Evolutionary conservation across 768 basidiomycete species (phyloP).

Genomic region (Crepidotus variabilis): DNA sequence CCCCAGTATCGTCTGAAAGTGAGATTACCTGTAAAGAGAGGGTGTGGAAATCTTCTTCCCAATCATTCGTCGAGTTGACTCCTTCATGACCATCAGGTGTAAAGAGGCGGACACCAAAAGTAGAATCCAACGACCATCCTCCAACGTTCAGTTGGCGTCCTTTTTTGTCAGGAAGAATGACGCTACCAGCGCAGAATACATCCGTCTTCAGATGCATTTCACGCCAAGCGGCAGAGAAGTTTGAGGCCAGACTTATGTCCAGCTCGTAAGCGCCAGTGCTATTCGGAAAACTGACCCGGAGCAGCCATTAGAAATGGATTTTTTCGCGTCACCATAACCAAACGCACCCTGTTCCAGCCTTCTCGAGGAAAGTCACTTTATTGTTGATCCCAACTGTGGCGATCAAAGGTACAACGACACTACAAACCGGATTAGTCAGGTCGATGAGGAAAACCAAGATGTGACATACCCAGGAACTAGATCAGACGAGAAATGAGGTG

Average conservation of each 20-base stretch:
- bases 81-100: constrained; percentile 66
- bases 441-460: neutral
- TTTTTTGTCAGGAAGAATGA: constrained; percentile 72
- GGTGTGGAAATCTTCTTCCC: constrained; percentile 66
- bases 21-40: constrained; percentile 54
- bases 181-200: constrained; percentile 74
- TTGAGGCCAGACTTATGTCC: constrained; percentile 51
- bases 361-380: constrained; percentile 80
- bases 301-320: too few relatives aligned
- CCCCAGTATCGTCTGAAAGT: neutral
- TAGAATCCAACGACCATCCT: constrained; percentile 69
- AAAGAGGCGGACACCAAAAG: constrained; percentile 70
- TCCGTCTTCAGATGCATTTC: constrained; percentile 74
- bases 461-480: constrained; percentile 45
- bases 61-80: constrained; percentile 71
- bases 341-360: constrained; percentile 56
- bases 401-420: constrained; percentile 69
- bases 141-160: constrained; percentile 65
- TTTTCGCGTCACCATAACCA: neutral
- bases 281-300: constrained; percentile 50
- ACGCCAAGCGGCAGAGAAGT: constrained; percentile 61
- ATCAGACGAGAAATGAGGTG: too few relatives aligned
- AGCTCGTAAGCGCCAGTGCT: constrained; percentile 79
- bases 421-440: constrained; percentile 20
- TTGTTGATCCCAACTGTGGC: constrained; percentile 77